phyloP scores from a whole-genome alignment of 129 eudicot species.

The Flaveria bidentis region DNA sequence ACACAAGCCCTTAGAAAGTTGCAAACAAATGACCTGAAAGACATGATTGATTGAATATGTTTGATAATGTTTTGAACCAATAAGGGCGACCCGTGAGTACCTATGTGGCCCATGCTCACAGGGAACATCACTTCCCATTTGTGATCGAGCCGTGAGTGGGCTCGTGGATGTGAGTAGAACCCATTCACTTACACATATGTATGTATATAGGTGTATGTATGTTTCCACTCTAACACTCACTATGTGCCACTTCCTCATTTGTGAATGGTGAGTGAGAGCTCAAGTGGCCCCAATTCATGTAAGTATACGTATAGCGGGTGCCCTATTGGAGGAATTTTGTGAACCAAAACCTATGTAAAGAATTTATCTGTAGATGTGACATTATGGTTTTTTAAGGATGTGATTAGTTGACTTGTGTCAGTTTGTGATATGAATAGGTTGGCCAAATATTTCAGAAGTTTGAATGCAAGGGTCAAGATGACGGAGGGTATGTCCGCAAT shows the following conservation, averaged over 20 bases:
- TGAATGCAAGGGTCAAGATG: conserved; percentile 59
- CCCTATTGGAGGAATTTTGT: neutral
- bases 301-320: neutral
- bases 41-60: neutral
- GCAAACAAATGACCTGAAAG: neutral
- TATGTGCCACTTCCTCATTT: too few relatives aligned
- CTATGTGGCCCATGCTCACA: too few relatives aligned
- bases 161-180: too few relatives aligned
- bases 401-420: conserved; percentile 15
- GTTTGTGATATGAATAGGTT: conserved; percentile 51
- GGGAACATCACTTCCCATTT: too few relatives aligned
- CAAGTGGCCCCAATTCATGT: too few relatives aligned
- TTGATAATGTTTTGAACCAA: neutral
- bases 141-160: too few relatives aligned
- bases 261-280: too few relatives aligned
- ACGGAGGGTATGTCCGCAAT: conserved; percentile 76
- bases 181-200: too few relatives aligned
- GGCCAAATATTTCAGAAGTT: conserved; percentile 93
- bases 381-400: neutral
- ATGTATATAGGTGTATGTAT: too few relatives aligned
- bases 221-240: too few relatives aligned
- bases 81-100: too few relatives aligned
- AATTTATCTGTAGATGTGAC: neutral
- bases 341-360: neutral
- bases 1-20: neutral